Evolutionary conservation across 805 yeast species (phyloP), one percentile per base, ranked within the genome.

Genomic region (Cyberlindnera samutprakarnensis): DNA sequence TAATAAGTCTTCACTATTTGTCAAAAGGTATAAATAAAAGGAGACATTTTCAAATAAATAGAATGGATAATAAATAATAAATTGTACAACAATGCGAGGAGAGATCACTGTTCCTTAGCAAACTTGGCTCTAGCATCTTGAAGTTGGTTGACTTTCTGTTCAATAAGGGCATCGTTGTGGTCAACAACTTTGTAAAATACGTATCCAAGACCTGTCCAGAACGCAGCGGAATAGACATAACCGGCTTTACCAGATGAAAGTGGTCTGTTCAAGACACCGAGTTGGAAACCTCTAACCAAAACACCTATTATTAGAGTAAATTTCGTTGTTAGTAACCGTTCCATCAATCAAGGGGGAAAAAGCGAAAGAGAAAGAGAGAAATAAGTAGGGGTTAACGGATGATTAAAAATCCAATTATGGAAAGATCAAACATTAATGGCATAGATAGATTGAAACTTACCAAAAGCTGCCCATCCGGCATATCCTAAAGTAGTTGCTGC

Each of bases 121-220:
- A 28, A 16, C 49, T 46, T 39, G 32, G 56, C 62, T 46, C 70
- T 60, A 18, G 62, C 51, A 26, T 56, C 60, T 23, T 57, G 47
- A 28, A 66, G 49, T 22, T 57, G 55, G 14, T 50, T 45, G 20
- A 64, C 44, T 45, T 70, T 56, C 24, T 45, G 41, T 13, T 62
- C 65, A 20, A 64, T 43, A 20, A 66, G 41, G 19, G 43, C 42
- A 33, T 64, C 64, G 38, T 64, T 64, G 12, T 48, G 47, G 18
- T 62, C 66, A 26, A 54, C 61, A 54, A 64, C 51, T 25, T 48
- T 34, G 37, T 61, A 56, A 41, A 61, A 64, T 4, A 38, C 39
- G 36, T 63, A 63, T 1, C 72, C 72, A 20, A 64, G 32, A 2
- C 57, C 67, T 5, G 61, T 56, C 64, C 70, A 64, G 36, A 61